Conservation (phyloP, 768 basidiomycete species). For the Serpula lacrymans region DNA sequence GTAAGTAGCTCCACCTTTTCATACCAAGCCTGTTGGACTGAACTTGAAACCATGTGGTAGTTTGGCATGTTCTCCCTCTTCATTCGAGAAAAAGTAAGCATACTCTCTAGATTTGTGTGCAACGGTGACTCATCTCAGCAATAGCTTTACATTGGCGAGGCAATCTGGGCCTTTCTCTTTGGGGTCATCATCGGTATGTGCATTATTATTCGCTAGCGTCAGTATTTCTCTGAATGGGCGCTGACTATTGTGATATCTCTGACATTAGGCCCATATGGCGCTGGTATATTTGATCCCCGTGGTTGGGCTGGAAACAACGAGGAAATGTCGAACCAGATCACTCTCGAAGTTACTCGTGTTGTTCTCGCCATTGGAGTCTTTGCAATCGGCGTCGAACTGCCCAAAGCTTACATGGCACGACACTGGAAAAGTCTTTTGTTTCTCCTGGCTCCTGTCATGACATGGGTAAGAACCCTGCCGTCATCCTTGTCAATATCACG, state of each 20-base stretch:
- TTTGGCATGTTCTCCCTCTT: slow-evolving; percentile 96
- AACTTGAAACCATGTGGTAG: slow-evolving; percentile 31
- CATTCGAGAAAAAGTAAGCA: slow-evolving; percentile 74
- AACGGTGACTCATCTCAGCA: slow-evolving; percentile 6
- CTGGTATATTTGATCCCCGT: slow-evolving; percentile 78
- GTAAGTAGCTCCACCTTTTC: slow-evolving; percentile 35
- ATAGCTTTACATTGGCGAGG: slow-evolving; percentile 91
- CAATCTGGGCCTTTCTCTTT: slow-evolving; percentile 91
- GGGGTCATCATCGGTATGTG: slow-evolving; percentile 81
- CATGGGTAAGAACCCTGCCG: slow-evolving; percentile 56
- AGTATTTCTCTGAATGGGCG: background rate
- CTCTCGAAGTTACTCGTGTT: slow-evolving; percentile 85
- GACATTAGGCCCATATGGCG: slow-evolving; percentile 71
- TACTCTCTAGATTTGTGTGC: background rate
- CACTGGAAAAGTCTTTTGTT: slow-evolving; percentile 92
- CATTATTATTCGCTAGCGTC: background rate
- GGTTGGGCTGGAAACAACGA: slow-evolving; percentile 58
- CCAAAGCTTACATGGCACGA: slow-evolving; percentile 89
- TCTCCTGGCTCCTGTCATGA: slow-evolving; percentile 79
- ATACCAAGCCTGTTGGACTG: background rate
- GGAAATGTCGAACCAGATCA: slow-evolving; percentile 65
- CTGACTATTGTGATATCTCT: background rate
- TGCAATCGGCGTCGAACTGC: slow-evolving; percentile 96
- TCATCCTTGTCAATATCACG: slow-evolving; percentile 4
- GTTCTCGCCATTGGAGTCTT: slow-evolving; percentile 97